These are phyloP conservation scores for Cryphonectria naterciae DNA, from an alignment of 2,329 filamentous ascomycete species.

Conservation along the genomic window DNA sequence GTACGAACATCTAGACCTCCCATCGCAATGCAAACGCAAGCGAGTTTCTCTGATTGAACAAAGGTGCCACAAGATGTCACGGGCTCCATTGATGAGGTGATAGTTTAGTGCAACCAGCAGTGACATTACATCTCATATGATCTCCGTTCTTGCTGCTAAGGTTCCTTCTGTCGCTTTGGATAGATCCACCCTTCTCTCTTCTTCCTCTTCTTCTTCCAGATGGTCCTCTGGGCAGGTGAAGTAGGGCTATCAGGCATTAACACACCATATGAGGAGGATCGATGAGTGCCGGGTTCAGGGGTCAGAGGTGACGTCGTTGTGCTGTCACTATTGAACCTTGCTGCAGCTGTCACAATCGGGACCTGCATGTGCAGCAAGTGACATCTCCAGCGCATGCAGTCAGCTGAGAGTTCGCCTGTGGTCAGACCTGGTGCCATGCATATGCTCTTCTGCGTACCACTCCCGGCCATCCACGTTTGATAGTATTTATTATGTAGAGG, in stretches of 20 bases:
- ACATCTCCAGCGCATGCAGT: neutral
- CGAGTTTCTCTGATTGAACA: neutral
- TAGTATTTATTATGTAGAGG: neutral
- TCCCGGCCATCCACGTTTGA: neutral
- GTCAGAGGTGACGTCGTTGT: neutral
- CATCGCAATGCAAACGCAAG: neutral
- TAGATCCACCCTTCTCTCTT: neutral
- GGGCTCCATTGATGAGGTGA: neutral
- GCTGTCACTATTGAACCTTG: neutral
- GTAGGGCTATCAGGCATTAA: neutral
- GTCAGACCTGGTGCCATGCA: neutral
- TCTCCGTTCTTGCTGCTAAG: neutral
- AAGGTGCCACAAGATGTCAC: neutral
- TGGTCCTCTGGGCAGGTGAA: neutral
- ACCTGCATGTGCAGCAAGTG: neutral
- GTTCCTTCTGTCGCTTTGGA: too few species aligned
- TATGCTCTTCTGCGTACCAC: neutral
- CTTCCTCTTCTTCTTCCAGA: neutral
- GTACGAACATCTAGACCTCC: neutral
- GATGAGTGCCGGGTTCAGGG: neutral
- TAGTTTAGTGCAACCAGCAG: neutral
- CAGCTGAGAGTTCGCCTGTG: neutral
- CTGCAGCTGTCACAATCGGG: conserved; percentile 1
- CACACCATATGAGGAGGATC: neutral
- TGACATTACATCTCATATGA: neutral